Conservation (phyloP, 2,329 filamentous ascomycete genomes). For the Diatrype stigma region DNA sequence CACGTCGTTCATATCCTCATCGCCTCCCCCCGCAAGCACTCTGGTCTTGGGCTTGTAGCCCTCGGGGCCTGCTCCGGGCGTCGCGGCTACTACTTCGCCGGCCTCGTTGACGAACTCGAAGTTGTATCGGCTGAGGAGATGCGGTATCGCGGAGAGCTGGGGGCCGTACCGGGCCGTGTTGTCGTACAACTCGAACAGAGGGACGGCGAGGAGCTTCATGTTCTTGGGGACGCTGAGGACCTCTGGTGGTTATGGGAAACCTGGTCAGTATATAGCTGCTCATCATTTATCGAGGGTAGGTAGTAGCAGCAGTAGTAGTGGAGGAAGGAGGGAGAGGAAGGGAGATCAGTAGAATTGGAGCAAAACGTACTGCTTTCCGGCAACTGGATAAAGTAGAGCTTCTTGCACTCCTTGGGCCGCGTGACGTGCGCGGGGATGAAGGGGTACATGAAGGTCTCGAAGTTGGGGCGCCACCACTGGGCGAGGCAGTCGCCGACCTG, state of each 20-base stretch:
- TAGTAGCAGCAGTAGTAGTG: no score
- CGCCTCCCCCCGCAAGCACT: conserved; percentile 59
- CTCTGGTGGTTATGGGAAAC: conserved; percentile 50
- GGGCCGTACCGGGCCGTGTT: conserved; percentile 94
- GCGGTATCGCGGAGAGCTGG: conserved; percentile 92
- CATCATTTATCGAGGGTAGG: no score
- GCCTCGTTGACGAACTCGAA: conserved; percentile 97
- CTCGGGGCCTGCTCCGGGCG: conserved; percentile 65
- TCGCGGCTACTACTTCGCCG: conserved; percentile 79
- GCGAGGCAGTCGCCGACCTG: conserved; percentile 90
- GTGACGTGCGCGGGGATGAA: conserved; percentile 96
- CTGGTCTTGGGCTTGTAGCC: conserved; percentile 61
- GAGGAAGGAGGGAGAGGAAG: not conserved
- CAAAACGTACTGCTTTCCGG: conserved; percentile 76
- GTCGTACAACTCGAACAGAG: conserved; percentile 96
- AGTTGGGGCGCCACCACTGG: conserved; percentile 98
- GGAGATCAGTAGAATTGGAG: not conserved
- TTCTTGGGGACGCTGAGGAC: conserved; percentile 97
- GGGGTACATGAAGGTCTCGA: conserved; percentile 99
- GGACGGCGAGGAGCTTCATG: conserved; percentile 97
- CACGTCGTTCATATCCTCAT: conserved; percentile 53
- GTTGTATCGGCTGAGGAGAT: conserved; percentile 90
- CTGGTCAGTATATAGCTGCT: conserved; percentile 14
- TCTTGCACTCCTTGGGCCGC: conserved; percentile 97
- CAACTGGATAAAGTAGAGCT: conserved; percentile 94